Percentiles rank a stretch among this genome's conserved stretches.
Evolutionary conservation across 1,284 basidiomycete species (phyloP).

Genomic region (Mycena sp.): DNA sequence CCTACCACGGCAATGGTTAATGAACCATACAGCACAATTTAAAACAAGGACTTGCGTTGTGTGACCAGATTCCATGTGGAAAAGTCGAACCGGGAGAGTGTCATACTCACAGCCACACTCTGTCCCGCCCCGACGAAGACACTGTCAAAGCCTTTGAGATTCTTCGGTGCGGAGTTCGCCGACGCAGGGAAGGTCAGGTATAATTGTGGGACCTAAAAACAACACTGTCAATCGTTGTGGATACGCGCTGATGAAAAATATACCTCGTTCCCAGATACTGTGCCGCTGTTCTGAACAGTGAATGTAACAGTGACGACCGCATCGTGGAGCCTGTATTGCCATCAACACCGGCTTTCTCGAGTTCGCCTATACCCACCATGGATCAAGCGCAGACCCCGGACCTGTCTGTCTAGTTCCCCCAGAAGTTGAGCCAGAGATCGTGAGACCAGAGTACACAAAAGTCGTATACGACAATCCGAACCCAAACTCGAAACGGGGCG

Average conservation of each 20-base stretch:
- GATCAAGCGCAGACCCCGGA: slow-evolving; percentile 56
- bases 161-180: slow-evolving; percentile 53
- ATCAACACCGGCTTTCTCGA: background rate
- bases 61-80: slow-evolving; percentile 53
- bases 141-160: slow-evolving; percentile 61
- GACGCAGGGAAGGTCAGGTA: slow-evolving; percentile 56
- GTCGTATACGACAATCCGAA: slow-evolving; percentile 67
- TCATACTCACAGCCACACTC: slow-evolving; percentile 51
- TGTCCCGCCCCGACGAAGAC: slow-evolving; percentile 54
- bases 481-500: slow-evolving; percentile 74
- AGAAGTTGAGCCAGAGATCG: slow-evolving; percentile 51
- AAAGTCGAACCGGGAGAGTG: slow-evolving; percentile 42
- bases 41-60: slow-evolving; percentile 42
- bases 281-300: slow-evolving; percentile 55
- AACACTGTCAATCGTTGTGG: no score
- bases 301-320: slow-evolving; percentile 56
- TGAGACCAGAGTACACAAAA: slow-evolving; percentile 62
- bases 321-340: slow-evolving; percentile 58
- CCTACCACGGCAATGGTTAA: slow-evolving; percentile 16
- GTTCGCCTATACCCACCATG: slow-evolving; percentile 44
- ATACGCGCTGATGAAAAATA: no score
- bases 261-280: slow-evolving; percentile 59
- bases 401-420: slow-evolving; percentile 49
- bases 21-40: background rate
- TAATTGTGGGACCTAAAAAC: slow-evolving; percentile 65